Conservation (phyloP, 768 basidiomycete species). For the Agrocybe pediades region DNA sequence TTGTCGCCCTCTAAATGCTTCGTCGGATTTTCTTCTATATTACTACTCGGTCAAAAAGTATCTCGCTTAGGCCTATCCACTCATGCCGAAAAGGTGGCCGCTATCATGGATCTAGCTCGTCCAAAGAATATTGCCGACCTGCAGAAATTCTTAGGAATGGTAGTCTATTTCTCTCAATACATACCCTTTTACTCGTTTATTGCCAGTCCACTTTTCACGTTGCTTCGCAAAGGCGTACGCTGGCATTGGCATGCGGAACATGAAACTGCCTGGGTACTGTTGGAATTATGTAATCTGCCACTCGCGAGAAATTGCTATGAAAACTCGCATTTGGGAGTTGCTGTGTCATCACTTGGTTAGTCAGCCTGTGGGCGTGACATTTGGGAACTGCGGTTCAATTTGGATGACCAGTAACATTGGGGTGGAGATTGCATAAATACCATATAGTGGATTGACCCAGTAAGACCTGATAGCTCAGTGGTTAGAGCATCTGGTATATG, state of each 20-base stretch:
- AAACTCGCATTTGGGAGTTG: no score
- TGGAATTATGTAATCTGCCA: no score
- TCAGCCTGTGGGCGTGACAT: no score
- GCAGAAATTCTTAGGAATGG: conserved; percentile 20
- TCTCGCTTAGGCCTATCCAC: conserved; percentile 36
- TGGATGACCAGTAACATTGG: no score
- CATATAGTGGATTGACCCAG: no score
- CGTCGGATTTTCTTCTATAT: conserved; percentile 28
- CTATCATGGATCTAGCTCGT: conserved; percentile 26
- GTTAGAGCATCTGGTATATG: no score
- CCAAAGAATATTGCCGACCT: conserved; percentile 23
- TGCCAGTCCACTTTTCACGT: not conserved
- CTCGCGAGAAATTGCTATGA: no score
- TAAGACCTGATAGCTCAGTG: no score
- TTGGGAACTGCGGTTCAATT: no score
- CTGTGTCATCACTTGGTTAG: no score
- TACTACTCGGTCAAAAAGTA: no score
- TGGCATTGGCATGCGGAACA: conserved; percentile 2
- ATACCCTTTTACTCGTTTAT: conserved; percentile 6
- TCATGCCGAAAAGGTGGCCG: conserved; percentile 33
- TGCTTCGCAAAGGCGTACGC: not conserved
- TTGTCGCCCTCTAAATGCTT: conserved; percentile 34
- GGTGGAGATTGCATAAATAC: no score
- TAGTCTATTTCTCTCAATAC: conserved; percentile 3
- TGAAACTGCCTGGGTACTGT: not conserved